These are phyloP conservation scores for Tranzscheliella williamsii DNA, from an alignment of 1,284 basidiomycete genomes.

Conservation along the genomic window DNA sequence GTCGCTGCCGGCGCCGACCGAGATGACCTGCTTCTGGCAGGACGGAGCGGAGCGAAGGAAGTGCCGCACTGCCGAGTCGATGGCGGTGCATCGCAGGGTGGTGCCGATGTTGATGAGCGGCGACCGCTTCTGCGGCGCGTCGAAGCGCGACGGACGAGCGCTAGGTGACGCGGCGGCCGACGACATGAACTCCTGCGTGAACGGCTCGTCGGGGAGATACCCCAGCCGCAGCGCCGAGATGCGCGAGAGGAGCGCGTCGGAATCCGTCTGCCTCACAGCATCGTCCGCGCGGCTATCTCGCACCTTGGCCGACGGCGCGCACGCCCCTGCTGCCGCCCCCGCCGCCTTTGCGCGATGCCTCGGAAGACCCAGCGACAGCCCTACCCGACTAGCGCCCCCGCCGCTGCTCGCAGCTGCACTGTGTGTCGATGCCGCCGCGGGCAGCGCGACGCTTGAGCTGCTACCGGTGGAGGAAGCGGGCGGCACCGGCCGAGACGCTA, in stretches of 20 bases:
- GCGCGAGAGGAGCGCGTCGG: slow-evolving; percentile 75
- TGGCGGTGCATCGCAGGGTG: slow-evolving; percentile 76
- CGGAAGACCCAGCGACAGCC: slow-evolving; percentile 24
- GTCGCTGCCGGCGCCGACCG: slow-evolving; percentile 88
- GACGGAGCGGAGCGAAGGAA: slow-evolving; percentile 69
- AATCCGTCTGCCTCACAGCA: slow-evolving; percentile 73
- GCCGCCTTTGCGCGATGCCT: slow-evolving; percentile 2
- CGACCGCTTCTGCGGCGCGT: slow-evolving; percentile 66
- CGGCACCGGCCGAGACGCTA: no score
- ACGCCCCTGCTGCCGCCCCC: no score
- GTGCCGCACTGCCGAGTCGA: slow-evolving; percentile 76
- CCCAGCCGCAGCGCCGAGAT: slow-evolving; percentile 64
- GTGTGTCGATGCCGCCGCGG: no score
- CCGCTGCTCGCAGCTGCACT: neutral
- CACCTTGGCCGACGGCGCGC: neutral
- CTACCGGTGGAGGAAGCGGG: no score
- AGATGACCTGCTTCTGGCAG: slow-evolving; percentile 74
- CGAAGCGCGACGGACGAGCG: neutral
- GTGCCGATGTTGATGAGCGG: slow-evolving; percentile 96
- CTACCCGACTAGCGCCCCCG: slow-evolving; percentile 3
- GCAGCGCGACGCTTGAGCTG: no score
- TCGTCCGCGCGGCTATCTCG: slow-evolving; percentile 63
- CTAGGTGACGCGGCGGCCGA: neutral
- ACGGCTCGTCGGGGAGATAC: slow-evolving; percentile 31
- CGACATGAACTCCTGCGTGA: slow-evolving; percentile 20